Evolutionary conservation across 2,329 filamentous ascomycete genomes (phyloP).

Genomic region (Aspergillus quadricinctus): DNA sequence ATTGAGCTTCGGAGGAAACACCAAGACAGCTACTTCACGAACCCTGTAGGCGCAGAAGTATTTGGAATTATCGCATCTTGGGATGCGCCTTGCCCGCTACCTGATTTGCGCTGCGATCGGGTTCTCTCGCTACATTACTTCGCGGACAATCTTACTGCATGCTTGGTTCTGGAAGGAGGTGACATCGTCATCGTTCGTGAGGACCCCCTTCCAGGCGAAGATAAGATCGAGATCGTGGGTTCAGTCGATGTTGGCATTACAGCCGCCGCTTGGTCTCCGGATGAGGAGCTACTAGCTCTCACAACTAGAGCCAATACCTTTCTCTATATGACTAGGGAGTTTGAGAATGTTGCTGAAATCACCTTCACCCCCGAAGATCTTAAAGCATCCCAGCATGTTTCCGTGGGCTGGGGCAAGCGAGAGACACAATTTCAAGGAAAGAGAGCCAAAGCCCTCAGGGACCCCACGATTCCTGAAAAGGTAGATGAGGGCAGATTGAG

Average conservation of each 20-base stretch:
- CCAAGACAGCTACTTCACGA: conserved; percentile 34
- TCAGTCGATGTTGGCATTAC: conserved; percentile 89
- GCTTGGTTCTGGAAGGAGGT: conserved; percentile 80
- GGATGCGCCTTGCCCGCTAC: conserved; percentile 78
- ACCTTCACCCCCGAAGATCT: conserved; percentile 71
- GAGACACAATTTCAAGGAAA: conserved; percentile 97
- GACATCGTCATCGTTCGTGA: conserved; percentile 86
- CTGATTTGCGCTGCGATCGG: conserved; percentile 69
- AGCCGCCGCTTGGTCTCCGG: conserved; percentile 88
- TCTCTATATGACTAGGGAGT: conserved; percentile 87
- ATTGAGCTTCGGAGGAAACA: conserved; percentile 65
- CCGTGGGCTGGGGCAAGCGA: conserved; percentile 96
- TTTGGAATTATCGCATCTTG: conserved; percentile 68
- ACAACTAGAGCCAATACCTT: conserved; percentile 74
- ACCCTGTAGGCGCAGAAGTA: conserved; percentile 37
- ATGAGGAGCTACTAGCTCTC: conserved; percentile 84
- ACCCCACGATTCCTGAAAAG: conserved; percentile 91
- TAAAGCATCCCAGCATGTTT: conserved; percentile 86
- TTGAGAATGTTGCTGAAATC: conserved; percentile 77
- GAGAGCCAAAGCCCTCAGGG: conserved; percentile 76
- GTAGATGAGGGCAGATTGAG: conserved; percentile 80
- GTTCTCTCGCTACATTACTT: conserved; percentile 82
- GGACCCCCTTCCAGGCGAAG: conserved; percentile 59
- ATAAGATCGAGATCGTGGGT: conserved; percentile 90
- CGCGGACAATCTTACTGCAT: conserved; percentile 70